Conservation (phyloP, 139 green algal species). For the Choricystis sp. region DNA sequence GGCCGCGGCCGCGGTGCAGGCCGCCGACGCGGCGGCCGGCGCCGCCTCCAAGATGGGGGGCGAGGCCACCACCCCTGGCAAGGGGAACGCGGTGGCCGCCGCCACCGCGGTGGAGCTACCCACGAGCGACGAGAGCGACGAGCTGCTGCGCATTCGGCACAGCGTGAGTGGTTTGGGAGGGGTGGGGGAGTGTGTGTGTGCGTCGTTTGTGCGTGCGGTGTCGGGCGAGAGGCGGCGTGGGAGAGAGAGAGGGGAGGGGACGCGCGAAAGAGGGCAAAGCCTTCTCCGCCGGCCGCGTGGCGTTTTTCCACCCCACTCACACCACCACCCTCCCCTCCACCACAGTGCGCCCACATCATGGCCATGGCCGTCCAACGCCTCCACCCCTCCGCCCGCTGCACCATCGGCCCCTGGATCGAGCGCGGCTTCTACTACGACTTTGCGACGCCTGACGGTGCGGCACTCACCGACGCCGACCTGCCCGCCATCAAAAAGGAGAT, state of each 20-base stretch:
- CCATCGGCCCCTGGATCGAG: slow-evolving; percentile 91
- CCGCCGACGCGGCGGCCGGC: neutral
- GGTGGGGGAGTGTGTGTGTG: neutral
- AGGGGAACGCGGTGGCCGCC: neutral
- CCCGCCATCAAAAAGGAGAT: slow-evolving; percentile 94
- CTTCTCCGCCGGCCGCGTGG: too few species aligned
- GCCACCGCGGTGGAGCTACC: slow-evolving; percentile 24
- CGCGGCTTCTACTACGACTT: slow-evolving; percentile 99
- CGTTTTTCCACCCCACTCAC: too few species aligned
- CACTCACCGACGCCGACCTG: slow-evolving; percentile 75
- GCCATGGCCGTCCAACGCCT: slow-evolving; percentile 94
- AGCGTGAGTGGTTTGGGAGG: slow-evolving; percentile 33
- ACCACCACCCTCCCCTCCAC: neutral
- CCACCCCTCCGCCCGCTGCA: slow-evolving; percentile 70
- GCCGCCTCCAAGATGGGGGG: neutral
- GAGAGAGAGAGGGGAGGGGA: too few species aligned
- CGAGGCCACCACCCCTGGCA: neutral
- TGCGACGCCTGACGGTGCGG: slow-evolving; percentile 43
- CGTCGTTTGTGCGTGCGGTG: too few species aligned
- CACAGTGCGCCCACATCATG: slow-evolving; percentile 87
- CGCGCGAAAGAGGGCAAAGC: too few species aligned
- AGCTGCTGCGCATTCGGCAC: slow-evolving; percentile 71
- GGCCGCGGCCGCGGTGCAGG: too few species aligned
- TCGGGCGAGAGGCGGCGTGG: too few species aligned
- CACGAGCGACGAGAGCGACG: slow-evolving; percentile 53